phyloP scores from a whole-genome alignment of 768 basidiomycete genomes.

The Auricularia sp. region DNA sequence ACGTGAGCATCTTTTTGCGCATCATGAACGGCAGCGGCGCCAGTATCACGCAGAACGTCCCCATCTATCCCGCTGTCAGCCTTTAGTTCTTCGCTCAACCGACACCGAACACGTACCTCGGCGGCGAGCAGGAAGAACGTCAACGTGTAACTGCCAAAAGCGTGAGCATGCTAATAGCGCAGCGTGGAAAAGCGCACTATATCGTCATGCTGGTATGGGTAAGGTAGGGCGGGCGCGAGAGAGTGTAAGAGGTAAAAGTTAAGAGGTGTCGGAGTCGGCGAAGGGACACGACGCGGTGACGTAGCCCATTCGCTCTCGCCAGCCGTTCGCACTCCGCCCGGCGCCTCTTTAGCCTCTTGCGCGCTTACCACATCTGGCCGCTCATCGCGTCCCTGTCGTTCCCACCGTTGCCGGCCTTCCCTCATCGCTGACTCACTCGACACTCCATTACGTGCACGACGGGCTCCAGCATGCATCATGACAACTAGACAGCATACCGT shows the following conservation, averaged over 20 bases:
- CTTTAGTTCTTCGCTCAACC: neutral
- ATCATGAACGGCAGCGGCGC: slow-evolving; percentile 73
- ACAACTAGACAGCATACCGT: too few relatives aligned
- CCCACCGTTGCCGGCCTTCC: too few relatives aligned
- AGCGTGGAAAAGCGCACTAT: slow-evolving; percentile 25
- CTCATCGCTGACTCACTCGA: too few relatives aligned
- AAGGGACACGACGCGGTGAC: neutral
- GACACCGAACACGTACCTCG: slow-evolving; percentile 35
- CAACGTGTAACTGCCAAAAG: slow-evolving; percentile 52
- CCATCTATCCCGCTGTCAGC: slow-evolving; percentile 39
- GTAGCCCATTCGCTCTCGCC: neutral
- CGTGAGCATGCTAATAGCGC: neutral
- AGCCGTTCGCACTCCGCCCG: too few relatives aligned
- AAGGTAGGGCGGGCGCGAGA: neutral
- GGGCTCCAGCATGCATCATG: too few relatives aligned
- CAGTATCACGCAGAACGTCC: slow-evolving; percentile 75
- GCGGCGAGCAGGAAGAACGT: slow-evolving; percentile 74
- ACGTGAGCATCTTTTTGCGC: slow-evolving; percentile 60
- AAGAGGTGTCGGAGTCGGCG: neutral
- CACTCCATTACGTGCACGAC: too few relatives aligned
- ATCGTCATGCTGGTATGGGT: slow-evolving; percentile 31
- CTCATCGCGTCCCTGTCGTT: too few relatives aligned
- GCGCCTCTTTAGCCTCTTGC: too few relatives aligned
- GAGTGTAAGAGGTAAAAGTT: neutral
- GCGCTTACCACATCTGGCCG: too few relatives aligned